A percentile compares a stretch with the other conserved stretches of the same genome.
phyloP scores from a whole-genome alignment of 1,284 basidiomycete genomes.

The Cryptococcus sp. region DNA sequence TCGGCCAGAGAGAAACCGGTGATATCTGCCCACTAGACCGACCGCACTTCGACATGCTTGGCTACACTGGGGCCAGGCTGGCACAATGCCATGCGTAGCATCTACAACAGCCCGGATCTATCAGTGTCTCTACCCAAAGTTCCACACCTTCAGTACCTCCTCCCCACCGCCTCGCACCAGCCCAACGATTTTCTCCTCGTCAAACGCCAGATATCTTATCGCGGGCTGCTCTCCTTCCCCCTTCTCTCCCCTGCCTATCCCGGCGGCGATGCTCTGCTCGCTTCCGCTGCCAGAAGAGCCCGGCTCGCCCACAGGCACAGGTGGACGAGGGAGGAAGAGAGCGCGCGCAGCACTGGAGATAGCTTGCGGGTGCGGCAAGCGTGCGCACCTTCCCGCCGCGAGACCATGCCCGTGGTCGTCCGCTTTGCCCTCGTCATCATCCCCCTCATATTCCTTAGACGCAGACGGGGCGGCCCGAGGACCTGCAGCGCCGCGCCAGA shows the following conservation, averaged over 20 bases:
- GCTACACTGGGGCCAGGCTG: background rate
- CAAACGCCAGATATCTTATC: constrained; percentile 44
- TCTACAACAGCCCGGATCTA: too few relatives aligned
- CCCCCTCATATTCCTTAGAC: background rate
- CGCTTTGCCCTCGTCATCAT: constrained; percentile 1
- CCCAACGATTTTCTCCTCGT: constrained; percentile 50
- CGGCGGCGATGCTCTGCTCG: too few relatives aligned
- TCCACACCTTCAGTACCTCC: constrained; percentile 43
- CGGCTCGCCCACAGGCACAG: constrained; percentile 4
- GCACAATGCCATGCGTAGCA: background rate
- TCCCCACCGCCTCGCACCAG: constrained; percentile 23
- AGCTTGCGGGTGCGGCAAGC: constrained; percentile 39
- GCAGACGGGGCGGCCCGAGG: constrained; percentile 2
- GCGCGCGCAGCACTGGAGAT: constrained; percentile 43
- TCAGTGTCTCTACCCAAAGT: constrained; percentile 24
- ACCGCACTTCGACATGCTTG: background rate
- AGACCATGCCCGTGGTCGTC: background rate
- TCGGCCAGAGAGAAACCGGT: background rate
- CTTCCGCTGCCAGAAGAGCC: too few relatives aligned
- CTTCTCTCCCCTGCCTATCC: background rate
- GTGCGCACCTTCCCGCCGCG: background rate
- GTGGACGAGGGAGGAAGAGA: constrained; percentile 38
- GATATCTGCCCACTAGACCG: too few relatives aligned
- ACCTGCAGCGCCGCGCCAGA: constrained; percentile 25
- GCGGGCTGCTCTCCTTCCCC: constrained; percentile 10